Conservation (phyloP, 192 early-diverging fungal species). For the Coemansia sp. region DNA sequence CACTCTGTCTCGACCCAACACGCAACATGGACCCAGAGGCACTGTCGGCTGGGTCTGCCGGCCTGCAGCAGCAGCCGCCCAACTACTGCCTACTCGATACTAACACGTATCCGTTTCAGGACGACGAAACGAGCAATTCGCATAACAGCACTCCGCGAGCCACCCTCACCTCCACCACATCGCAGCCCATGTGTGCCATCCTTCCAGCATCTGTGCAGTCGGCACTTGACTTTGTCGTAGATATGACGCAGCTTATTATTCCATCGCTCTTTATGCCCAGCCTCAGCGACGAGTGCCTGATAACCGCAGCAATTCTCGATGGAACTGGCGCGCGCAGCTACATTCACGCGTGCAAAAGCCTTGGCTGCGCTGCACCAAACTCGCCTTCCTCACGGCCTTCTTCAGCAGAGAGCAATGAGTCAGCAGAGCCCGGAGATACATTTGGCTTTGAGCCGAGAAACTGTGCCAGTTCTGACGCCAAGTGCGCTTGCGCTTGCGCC, state of each 20-base stretch:
- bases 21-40: constrained; percentile 6
- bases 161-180: background rate
- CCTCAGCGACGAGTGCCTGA: constrained; percentile 12
- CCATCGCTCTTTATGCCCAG: constrained; percentile 46
- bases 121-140: background rate
- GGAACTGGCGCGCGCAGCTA: constrained; percentile 2
- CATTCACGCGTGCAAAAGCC: background rate
- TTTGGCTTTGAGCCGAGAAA: constrained; percentile 27
- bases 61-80: background rate
- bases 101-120: background rate
- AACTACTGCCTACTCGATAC: background rate
- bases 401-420: background rate
- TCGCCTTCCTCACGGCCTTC: background rate
- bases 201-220: constrained; percentile 22
- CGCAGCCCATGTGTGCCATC: constrained; percentile 1
- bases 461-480: background rate
- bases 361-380: background rate
- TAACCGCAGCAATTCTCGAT: constrained; percentile 6
- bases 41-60: constrained; percentile 1
- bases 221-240: constrained; percentile 32
- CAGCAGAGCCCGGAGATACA: constrained; percentile 34
- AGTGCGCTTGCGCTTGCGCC: constrained; percentile 24
- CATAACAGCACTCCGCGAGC: background rate
- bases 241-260: constrained; percentile 37
- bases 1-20: background rate